Conservation (phyloP, 1,284 basidiomycete genomes). For the Trichosporon sp. region DNA sequence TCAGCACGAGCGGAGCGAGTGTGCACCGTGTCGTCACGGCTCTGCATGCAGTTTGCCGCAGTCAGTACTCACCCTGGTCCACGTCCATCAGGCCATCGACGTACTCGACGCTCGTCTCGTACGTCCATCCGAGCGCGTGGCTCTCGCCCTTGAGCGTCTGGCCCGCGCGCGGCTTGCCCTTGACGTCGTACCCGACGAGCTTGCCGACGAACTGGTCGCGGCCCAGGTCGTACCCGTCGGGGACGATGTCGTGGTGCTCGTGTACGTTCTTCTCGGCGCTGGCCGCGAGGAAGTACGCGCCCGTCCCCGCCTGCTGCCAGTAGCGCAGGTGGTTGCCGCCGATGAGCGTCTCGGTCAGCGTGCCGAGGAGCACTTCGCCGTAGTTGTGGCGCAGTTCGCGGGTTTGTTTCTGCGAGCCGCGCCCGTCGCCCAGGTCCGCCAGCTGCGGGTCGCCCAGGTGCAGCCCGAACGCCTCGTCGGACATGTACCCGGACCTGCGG, state of each 20-base stretch:
- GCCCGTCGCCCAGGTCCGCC: slow-evolving; percentile 80
- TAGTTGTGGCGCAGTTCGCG: slow-evolving; percentile 76
- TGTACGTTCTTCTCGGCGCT: slow-evolving; percentile 68
- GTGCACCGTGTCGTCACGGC: background rate
- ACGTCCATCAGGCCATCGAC: slow-evolving; percentile 64
- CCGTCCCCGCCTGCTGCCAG: slow-evolving; percentile 70
- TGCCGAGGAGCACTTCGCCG: slow-evolving; percentile 66
- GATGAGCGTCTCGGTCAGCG: slow-evolving; percentile 75
- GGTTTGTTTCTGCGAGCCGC: slow-evolving; percentile 68
- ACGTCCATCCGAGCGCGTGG: slow-evolving; percentile 56
- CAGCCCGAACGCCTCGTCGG: slow-evolving; percentile 75
- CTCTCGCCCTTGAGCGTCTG: slow-evolving; percentile 20
- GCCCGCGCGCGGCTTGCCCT: slow-evolving; percentile 53
- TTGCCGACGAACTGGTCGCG: slow-evolving; percentile 76
- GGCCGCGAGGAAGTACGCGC: slow-evolving; percentile 74
- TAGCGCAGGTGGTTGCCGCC: slow-evolving; percentile 89
- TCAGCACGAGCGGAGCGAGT: background rate
- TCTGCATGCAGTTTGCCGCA: background rate
- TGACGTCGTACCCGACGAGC: slow-evolving; percentile 57
- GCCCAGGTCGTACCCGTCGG: slow-evolving; percentile 61
- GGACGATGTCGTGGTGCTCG: slow-evolving; percentile 58
- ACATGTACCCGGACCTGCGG: slow-evolving; percentile 30
- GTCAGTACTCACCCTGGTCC: slow-evolving; percentile 51
- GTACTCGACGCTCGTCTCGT: slow-evolving; percentile 64
- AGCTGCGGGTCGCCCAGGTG: slow-evolving; percentile 65